These are phyloP conservation scores for Eucalyptus polybractea DNA, from an alignment of 345 rosid genomes.

Conservation along the genomic window DNA sequence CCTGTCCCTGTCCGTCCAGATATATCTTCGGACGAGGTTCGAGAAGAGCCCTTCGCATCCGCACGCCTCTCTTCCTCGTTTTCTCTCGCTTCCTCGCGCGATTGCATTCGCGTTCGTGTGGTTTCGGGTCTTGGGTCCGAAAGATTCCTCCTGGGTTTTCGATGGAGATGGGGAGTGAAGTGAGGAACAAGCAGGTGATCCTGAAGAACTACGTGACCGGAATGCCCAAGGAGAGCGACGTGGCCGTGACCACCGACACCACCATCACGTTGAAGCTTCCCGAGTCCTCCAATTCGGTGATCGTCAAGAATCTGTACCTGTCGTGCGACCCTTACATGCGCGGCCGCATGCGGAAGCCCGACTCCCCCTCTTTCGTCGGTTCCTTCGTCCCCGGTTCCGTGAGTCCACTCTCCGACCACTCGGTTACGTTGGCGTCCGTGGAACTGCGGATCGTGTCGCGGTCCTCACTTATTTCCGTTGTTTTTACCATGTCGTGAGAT, in stretches of 20 bases:
- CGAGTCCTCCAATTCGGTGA: not conserved
- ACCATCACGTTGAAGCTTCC: not conserved
- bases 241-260: not conserved
- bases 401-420: not conserved
- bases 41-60: not conserved
- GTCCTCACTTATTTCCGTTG: not conserved
- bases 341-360: slow-evolving; percentile 15
- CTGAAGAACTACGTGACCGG: slow-evolving; percentile 1
- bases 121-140: not conserved
- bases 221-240: not conserved
- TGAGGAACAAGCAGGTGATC: slow-evolving; percentile 15
- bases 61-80: not conserved
- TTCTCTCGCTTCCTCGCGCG: not conserved
- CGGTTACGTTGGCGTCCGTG: not conserved
- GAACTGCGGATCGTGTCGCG: not conserved
- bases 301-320: slow-evolving; percentile 36
- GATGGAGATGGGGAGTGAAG: not conserved
- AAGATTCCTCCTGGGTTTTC: not conserved
- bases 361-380: slow-evolving; percentile 5
- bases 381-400: slow-evolving; percentile 32
- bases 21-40: not conserved
- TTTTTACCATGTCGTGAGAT: not conserved
- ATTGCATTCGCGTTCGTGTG: not conserved
- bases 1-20: not conserved
- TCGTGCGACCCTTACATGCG: slow-evolving; percentile 54